Percentiles rank a stretch among this genome's conserved stretches.
Conservation (phyloP, 1,284 basidiomycete species). For the Fomes fomentarius region DNA sequence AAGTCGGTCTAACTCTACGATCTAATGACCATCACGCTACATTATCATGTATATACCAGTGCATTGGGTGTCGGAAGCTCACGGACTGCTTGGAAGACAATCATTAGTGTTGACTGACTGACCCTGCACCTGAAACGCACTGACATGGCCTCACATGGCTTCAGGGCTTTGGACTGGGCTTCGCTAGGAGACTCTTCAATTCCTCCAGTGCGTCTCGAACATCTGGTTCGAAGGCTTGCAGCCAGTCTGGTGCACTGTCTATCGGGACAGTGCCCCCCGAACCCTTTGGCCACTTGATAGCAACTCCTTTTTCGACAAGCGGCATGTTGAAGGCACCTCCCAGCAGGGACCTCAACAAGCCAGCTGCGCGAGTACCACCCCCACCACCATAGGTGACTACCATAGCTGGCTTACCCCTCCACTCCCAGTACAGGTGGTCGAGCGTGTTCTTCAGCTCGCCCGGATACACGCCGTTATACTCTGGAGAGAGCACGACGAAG, state of each 20-base stretch:
- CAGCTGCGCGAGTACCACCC: conserved; percentile 26
- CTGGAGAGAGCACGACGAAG: conserved; percentile 32
- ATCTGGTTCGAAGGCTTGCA: conserved; percentile 23
- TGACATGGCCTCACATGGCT: neutral
- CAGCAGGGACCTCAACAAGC: conserved; percentile 27
- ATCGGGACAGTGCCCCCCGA: conserved; percentile 20
- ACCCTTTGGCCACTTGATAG: conserved; percentile 29
- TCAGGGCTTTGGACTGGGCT: neutral
- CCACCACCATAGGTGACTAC: conserved; percentile 33
- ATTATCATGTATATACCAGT: conserved; percentile 3
- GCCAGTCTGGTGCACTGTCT: conserved; percentile 27
- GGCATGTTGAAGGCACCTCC: conserved; percentile 27
- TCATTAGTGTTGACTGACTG: neutral
- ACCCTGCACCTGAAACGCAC: neutral
- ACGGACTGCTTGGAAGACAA: neutral
- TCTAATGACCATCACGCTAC: conserved; percentile 7
- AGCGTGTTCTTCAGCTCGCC: conserved; percentile 36
- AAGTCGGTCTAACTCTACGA: conserved; percentile 9
- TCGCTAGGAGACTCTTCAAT: conserved; percentile 18
- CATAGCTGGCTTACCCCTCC: conserved; percentile 32
- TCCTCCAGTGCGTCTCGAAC: conserved; percentile 27
- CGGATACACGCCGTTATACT: conserved; percentile 35
- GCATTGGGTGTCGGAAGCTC: neutral
- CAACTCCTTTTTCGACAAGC: conserved; percentile 21
- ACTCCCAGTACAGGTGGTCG: conserved; percentile 37